Conservation (phyloP, 805 yeast species). For the Yarrowia bubula region DNA sequence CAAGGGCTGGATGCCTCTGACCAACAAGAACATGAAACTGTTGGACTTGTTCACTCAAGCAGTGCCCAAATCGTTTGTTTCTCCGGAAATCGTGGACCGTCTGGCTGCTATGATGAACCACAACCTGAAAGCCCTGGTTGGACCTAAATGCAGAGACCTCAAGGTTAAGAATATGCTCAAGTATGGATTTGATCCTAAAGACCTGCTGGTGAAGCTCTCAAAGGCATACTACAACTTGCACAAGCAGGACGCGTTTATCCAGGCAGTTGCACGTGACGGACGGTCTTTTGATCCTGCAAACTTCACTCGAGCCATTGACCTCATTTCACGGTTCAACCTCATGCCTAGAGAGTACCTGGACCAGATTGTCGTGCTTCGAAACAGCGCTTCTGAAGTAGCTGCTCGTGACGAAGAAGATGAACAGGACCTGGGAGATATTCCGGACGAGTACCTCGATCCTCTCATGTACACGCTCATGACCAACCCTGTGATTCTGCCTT, state of each 20-base stretch:
- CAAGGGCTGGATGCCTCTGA: constrained; percentile 73
- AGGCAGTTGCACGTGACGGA: constrained; percentile 86
- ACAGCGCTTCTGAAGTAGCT: constrained; percentile 60
- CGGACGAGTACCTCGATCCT: constrained; percentile 96
- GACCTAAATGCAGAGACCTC: constrained; percentile 87
- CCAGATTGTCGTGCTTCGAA: constrained; percentile 55
- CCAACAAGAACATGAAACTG: constrained; percentile 76
- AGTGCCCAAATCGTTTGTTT: constrained; percentile 80
- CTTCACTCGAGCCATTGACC: constrained; percentile 68
- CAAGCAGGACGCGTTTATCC: constrained; percentile 59
- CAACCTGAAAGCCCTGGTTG: constrained; percentile 87
- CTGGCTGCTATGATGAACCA: constrained; percentile 94
- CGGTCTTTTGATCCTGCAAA: constrained; percentile 72
- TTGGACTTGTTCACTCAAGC: constrained; percentile 81
- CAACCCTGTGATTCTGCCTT: constrained; percentile 93
- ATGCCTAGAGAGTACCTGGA: constrained; percentile 56
- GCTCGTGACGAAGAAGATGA: constrained; percentile 57
- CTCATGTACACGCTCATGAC: constrained; percentile 93
- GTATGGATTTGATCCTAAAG: constrained; percentile 79
- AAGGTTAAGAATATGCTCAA: constrained; percentile 81
- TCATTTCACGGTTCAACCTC: constrained; percentile 55
- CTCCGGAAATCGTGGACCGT: constrained; percentile 88
- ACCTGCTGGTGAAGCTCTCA: constrained; percentile 63
- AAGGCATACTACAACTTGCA: constrained; percentile 75
- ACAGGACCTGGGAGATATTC: constrained; percentile 87